A percentile compares a stretch with the other conserved stretches of the same genome.
Conservation (phyloP, 306 rosid species). For the Gillenia trifoliata region DNA sequence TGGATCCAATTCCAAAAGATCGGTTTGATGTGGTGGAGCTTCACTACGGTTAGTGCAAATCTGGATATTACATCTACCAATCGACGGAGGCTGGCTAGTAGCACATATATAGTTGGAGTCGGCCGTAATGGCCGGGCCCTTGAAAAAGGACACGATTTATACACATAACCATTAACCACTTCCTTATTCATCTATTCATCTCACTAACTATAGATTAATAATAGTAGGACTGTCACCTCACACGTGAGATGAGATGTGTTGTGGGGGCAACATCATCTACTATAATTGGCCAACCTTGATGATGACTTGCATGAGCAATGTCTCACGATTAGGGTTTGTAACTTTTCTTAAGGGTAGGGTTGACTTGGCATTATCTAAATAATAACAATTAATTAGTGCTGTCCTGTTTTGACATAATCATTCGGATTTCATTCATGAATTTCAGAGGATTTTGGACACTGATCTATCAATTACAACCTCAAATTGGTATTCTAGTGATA, state of each 20-base stretch:
- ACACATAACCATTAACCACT: not conserved
- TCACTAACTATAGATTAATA: not conserved
- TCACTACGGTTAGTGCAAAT: not conserved
- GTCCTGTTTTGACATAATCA: not conserved
- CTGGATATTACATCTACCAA: constrained; percentile 1
- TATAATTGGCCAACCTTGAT: not conserved
- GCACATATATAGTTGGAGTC: not conserved
- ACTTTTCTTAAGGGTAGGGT: not conserved
- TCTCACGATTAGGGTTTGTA: not conserved
- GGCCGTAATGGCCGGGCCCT: constrained; percentile 4
- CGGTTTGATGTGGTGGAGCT: constrained; percentile 10
- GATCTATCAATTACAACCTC: not conserved
- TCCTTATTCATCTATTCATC: not conserved
- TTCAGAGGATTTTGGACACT: not conserved
- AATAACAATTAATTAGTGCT: not conserved
- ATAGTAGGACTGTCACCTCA: not conserved
- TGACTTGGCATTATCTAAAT: not conserved
- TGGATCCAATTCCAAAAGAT: not conserved
- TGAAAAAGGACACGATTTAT: constrained; percentile 5
- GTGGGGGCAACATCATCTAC: not conserved
- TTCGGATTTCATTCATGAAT: not conserved
- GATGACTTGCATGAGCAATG: constrained; percentile 8
- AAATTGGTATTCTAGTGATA: not conserved
- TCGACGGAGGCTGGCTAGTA: not conserved
- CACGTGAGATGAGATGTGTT: constrained; percentile 7